These are phyloP conservation scores for Acanthamoeba healyi DNA, from an alignment of 208 protist species.

Conservation along the genomic window DNA sequence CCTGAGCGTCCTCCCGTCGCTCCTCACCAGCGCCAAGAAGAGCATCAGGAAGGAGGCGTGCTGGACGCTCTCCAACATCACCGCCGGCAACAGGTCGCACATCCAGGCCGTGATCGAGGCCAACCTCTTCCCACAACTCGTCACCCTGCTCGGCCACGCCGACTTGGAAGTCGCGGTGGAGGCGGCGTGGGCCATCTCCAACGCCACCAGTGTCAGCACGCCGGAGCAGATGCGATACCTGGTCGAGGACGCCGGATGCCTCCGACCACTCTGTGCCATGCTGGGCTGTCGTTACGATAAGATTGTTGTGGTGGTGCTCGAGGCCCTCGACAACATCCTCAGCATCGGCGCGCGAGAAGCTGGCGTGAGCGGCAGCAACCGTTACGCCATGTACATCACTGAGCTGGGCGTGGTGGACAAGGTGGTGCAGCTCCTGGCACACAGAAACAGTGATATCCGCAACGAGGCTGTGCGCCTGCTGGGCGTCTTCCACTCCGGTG, in stretches of 20 bases:
- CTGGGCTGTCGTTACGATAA: slow-evolving; percentile 92
- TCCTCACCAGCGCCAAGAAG: slow-evolving; percentile 93
- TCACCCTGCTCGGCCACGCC: slow-evolving; percentile 92
- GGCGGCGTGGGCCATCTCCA: slow-evolving; percentile 98
- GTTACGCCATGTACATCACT: slow-evolving; percentile 91
- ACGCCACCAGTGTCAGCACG: slow-evolving; percentile 95
- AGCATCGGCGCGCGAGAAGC: slow-evolving; percentile 78
- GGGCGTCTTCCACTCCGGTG: no score
- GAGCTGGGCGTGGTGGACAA: slow-evolving; percentile 95
- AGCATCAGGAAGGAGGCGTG: slow-evolving; percentile 98
- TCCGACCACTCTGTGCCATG: slow-evolving; percentile 94
- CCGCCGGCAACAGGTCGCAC: slow-evolving; percentile 95
- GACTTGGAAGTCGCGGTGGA: slow-evolving; percentile 98
- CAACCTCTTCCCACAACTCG: slow-evolving; percentile 94
- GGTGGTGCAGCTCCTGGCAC: slow-evolving; percentile 96
- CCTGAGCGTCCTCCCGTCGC: slow-evolving; percentile 90
- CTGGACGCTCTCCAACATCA: slow-evolving; percentile 99
- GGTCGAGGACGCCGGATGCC: slow-evolving; percentile 92
- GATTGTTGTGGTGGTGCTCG: slow-evolving; percentile 95
- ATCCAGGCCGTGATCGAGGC: slow-evolving; percentile 92
- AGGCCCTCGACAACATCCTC: slow-evolving; percentile 97
- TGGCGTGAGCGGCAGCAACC: slow-evolving; percentile 79
- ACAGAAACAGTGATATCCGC: slow-evolving; percentile 96
- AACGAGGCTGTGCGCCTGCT: slow-evolving; percentile 93
- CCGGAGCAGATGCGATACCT: slow-evolving; percentile 94